These are phyloP conservation scores for Apiospora saccharicola DNA, from an alignment of 2,329 filamentous ascomycete species.

Conservation along the genomic window DNA sequence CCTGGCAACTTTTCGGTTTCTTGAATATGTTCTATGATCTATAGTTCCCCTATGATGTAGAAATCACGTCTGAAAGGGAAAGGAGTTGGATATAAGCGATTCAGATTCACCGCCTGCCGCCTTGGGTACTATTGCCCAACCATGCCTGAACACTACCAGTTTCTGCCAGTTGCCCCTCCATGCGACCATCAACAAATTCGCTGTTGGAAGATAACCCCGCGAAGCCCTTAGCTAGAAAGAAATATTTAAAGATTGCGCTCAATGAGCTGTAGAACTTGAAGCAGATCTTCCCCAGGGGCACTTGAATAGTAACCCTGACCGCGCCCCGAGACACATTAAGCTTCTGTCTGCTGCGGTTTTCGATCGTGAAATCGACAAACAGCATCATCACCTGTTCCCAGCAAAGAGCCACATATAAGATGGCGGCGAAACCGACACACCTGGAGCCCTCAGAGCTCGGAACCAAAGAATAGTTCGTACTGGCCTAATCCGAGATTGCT, in stretches of 20 bases:
- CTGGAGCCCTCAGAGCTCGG: slow-evolving; percentile 82
- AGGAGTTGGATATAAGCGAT: background rate
- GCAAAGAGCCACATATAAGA: background rate
- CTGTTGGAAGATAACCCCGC: slow-evolving; percentile 4
- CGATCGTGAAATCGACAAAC: background rate
- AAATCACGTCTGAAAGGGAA: background rate
- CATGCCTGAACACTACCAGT: background rate
- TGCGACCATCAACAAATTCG: slow-evolving; percentile 14
- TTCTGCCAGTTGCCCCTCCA: slow-evolving; percentile 29
- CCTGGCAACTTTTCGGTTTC: background rate
- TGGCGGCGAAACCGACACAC: slow-evolving; percentile 59
- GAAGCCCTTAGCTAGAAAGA: background rate
- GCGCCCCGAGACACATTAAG: background rate
- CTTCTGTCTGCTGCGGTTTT: background rate
- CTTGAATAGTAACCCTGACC: background rate
- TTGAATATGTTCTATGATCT: slow-evolving; percentile 7
- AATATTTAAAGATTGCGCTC: background rate
- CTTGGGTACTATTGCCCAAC: background rate
- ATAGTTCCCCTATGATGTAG: background rate
- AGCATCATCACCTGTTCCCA: background rate
- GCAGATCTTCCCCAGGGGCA: background rate
- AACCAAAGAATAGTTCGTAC: slow-evolving; percentile 85
- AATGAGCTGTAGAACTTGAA: background rate
- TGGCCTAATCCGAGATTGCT: slow-evolving; percentile 2
- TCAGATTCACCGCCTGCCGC: slow-evolving; percentile 9